These are phyloP conservation scores for Jacaranda mimosifolia DNA, from an alignment of 257 asterid species.

Conservation along the genomic window DNA sequence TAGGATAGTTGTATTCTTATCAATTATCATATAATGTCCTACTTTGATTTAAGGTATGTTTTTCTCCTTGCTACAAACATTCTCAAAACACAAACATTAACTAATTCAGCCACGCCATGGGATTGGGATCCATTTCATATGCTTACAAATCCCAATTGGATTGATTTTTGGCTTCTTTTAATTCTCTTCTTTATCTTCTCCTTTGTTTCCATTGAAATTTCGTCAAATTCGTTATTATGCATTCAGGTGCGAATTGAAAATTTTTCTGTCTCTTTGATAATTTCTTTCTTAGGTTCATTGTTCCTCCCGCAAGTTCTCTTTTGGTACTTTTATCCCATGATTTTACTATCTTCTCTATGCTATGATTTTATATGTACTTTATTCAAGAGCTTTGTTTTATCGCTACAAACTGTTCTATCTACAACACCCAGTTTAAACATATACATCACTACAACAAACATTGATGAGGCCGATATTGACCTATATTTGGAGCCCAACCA, in stretches of 20 bases:
- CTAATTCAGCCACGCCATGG: neutral
- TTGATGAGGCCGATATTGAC: neutral
- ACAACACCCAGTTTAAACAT: neutral
- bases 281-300: no score
- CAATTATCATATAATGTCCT: neutral
- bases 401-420: neutral
- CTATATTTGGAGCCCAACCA: neutral
- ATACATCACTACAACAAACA: neutral
- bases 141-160: neutral
- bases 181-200: constrained; percentile 6
- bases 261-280: constrained; percentile 6
- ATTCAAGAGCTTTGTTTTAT: neutral
- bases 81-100: no score
- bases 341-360: constrained; percentile 6
- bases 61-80: no score
- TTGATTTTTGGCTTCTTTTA: constrained; percentile 1
- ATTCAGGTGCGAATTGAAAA: neutral
- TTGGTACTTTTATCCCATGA: no score
- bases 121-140: constrained; percentile 27
- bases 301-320: no score
- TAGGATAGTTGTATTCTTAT: no score
- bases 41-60: constrained; percentile 18
- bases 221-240: no score
- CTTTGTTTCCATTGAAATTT: constrained; percentile 22
- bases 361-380: neutral